Conservation (phyloP, 148 eudicot species). For the Bassia scoparia region DNA sequence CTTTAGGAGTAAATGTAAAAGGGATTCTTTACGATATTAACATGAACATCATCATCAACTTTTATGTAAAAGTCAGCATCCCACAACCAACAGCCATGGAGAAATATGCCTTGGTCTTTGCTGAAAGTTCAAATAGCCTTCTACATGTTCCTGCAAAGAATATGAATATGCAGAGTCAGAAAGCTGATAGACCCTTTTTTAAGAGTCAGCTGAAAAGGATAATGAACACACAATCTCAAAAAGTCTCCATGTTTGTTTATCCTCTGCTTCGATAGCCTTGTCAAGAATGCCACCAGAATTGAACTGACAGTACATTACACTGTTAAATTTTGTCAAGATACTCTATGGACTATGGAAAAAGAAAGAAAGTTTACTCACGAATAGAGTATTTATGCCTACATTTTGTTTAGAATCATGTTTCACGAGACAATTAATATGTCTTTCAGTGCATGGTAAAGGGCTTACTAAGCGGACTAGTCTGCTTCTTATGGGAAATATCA, state of each 20-base stretch:
- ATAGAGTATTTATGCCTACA: background rate
- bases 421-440: background rate
- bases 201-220: background rate
- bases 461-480: background rate
- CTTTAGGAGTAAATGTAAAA: background rate
- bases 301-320: constrained; percentile 19
- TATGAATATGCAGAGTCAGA: background rate
- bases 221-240: constrained; percentile 39
- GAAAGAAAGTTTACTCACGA: background rate
- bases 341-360: background rate
- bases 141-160: constrained; percentile 65
- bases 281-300: constrained; percentile 60
- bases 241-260: constrained; percentile 52
- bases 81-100: constrained; percentile 65
- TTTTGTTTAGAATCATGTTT: background rate
- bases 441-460: background rate
- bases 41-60: constrained; percentile 88
- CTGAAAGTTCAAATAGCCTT: constrained; percentile 80
- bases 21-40: constrained; percentile 54
- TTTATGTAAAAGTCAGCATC: constrained; percentile 86
- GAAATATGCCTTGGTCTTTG: constrained; percentile 77
- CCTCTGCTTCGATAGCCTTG: constrained; percentile 58
- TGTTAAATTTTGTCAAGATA: constrained; percentile 1
- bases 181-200: background rate
- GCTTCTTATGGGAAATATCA: too few species aligned